These are phyloP conservation scores for Penicillium sp. DNA, from an alignment of 2,329 filamentous ascomycete species.

Conservation along the genomic window DNA sequence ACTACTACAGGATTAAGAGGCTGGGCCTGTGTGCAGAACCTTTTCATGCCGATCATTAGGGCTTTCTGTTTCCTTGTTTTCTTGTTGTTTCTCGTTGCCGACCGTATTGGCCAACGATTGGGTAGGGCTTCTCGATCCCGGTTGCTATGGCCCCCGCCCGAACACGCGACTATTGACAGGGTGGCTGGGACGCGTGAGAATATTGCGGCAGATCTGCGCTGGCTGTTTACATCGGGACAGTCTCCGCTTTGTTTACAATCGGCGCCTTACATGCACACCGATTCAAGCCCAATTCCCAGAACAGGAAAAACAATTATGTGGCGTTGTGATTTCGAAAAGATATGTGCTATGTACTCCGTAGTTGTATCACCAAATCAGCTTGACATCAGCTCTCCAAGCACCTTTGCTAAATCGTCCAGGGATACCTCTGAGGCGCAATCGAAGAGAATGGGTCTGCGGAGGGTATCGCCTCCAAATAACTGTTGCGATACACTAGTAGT, in stretches of 20 bases:
- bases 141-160: background rate
- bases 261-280: background rate
- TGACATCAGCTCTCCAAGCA: background rate
- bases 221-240: background rate
- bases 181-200: background rate
- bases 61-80: background rate
- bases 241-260: background rate
- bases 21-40: background rate
- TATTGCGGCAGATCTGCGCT: background rate
- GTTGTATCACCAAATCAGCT: background rate
- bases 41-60: background rate
- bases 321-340: background rate
- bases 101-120: background rate
- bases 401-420: slow-evolving; percentile 14
- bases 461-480: slow-evolving; percentile 23
- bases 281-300: background rate
- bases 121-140: background rate
- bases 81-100: background rate
- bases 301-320: background rate
- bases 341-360: background rate
- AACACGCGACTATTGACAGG: background rate
- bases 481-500: slow-evolving; percentile 8
- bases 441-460: slow-evolving; percentile 25
- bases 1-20: background rate
- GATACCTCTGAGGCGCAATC: slow-evolving; percentile 21